Conservation (phyloP, 768 basidiomycete genomes). For the Gelatoporia subvermispora region DNA sequence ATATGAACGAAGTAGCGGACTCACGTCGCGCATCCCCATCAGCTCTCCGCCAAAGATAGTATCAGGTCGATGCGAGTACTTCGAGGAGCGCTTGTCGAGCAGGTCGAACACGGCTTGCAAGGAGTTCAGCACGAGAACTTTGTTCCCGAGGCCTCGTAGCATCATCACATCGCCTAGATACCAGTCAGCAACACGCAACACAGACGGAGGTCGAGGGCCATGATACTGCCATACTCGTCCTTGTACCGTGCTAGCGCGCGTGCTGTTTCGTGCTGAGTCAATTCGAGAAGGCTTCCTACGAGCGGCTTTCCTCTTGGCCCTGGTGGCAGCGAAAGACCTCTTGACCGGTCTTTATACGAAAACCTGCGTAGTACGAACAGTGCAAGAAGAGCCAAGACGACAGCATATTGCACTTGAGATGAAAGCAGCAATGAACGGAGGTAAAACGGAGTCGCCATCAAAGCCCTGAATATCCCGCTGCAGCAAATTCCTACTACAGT, state of each 20-base stretch:
- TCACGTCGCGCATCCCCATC: constrained; percentile 23
- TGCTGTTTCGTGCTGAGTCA: constrained; percentile 5
- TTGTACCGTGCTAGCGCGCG: constrained; percentile 6
- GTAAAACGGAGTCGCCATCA: no score
- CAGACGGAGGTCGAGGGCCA: no score
- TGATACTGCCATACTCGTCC: constrained; percentile 6
- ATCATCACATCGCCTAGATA: constrained; percentile 26
- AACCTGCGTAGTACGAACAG: no score
- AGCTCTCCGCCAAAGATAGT: constrained; percentile 34
- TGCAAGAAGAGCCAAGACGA: no score
- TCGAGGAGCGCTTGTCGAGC: constrained; percentile 21
- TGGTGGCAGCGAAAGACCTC: constrained; percentile 5
- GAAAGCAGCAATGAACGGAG: no score
- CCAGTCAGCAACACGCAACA: no score
- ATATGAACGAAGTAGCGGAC: no score
- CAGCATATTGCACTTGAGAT: no score
- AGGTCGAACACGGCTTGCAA: constrained; percentile 23
- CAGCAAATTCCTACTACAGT: no score
- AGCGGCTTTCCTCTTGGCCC: constrained; percentile 9
- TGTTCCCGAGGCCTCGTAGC: constrained; percentile 23
- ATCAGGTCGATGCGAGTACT: constrained; percentile 29
- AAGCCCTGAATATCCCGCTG: no score
- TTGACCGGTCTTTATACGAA: no score
- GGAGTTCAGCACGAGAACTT: constrained; percentile 27
- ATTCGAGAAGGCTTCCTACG: constrained; percentile 11